Percentiles rank a stretch among this genome's conserved stretches.
phyloP scores from a whole-genome alignment of 2,329 filamentous ascomycete genomes.

The Paecilomyces variotii region DNA sequence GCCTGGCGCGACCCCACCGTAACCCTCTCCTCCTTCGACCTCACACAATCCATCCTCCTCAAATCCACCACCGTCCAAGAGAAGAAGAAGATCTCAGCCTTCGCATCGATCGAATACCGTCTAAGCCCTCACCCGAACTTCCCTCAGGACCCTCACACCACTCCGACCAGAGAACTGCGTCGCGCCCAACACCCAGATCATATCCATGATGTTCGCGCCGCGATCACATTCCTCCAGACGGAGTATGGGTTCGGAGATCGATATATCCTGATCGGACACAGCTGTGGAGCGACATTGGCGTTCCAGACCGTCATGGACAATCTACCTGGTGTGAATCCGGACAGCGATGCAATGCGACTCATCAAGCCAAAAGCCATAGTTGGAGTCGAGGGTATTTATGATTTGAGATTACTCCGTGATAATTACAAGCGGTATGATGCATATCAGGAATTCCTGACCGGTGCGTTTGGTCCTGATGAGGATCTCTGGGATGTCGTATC shows the following conservation, averaged over 20 bases:
- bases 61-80: slow-evolving; percentile 9
- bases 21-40: slow-evolving; percentile 27
- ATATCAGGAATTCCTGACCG: slow-evolving; percentile 34
- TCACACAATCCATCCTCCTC: slow-evolving; percentile 26
- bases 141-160: slow-evolving; percentile 27
- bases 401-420: slow-evolving; percentile 30
- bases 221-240: slow-evolving; percentile 32
- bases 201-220: slow-evolving; percentile 33
- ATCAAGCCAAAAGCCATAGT: slow-evolving; percentile 30
- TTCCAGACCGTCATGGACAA: slow-evolving; percentile 35
- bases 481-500: slow-evolving; percentile 31
- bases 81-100: slow-evolving; percentile 28
- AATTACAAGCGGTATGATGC: slow-evolving; percentile 20
- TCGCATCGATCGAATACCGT: slow-evolving; percentile 42
- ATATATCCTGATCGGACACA: slow-evolving; percentile 40
- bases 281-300: slow-evolving; percentile 40
- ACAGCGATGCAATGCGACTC: slow-evolving; percentile 6
- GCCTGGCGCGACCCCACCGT: slow-evolving; percentile 41
- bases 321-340: slow-evolving; percentile 6
- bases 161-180: slow-evolving; percentile 20
- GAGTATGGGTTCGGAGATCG: slow-evolving; percentile 30
- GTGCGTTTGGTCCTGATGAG: slow-evolving; percentile 35
- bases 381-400: slow-evolving; percentile 39
- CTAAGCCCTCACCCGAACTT: slow-evolving; percentile 34
- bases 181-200: slow-evolving; percentile 38